Percentiles rank a stretch among this genome's conserved stretches.
Conservation (phyloP, 75 land plant species). For the Gnetum montanum region DNA sequence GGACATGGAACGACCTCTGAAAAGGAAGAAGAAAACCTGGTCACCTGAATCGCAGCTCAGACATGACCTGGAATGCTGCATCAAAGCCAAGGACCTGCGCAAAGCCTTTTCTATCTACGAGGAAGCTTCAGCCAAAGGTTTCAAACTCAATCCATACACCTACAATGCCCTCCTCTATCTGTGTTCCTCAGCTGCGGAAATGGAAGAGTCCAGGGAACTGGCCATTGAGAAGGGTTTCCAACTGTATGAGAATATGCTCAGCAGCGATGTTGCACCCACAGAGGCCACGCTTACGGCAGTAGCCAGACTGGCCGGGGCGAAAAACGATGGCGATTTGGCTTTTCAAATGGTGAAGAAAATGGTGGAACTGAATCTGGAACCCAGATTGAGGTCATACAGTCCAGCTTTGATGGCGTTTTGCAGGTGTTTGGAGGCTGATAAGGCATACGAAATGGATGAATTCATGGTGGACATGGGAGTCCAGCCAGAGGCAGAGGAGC, state of each 20-base stretch:
- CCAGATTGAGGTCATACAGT: slow-evolving; percentile 53
- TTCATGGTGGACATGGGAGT: slow-evolving; percentile 42
- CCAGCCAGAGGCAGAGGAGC: slow-evolving; percentile 46
- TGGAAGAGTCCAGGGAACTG: slow-evolving; percentile 1
- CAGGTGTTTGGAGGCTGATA: slow-evolving; percentile 23
- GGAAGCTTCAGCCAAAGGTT: slow-evolving; percentile 33
- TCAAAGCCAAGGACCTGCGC: slow-evolving; percentile 66
- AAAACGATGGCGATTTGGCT: slow-evolving; percentile 49
- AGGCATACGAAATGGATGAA: slow-evolving; percentile 61
- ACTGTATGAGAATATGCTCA: slow-evolving; percentile 41
- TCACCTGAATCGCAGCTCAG: slow-evolving; percentile 10
- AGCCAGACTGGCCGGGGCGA: slow-evolving; percentile 53
- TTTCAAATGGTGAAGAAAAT: slow-evolving; percentile 54
- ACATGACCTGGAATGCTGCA: slow-evolving; percentile 60
- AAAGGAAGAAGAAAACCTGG: slow-evolving; percentile 7
- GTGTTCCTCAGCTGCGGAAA: slow-evolving; percentile 86
- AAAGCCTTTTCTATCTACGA: slow-evolving; percentile 69
- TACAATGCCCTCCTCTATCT: slow-evolving; percentile 80
- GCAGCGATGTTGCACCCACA: slow-evolving; percentile 19
- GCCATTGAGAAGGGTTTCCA: slow-evolving; percentile 33
- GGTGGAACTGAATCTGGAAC: slow-evolving; percentile 21
- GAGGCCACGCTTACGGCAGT: slow-evolving; percentile 61
- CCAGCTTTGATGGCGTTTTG: slow-evolving; percentile 56
- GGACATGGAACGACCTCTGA: too few relatives aligned
- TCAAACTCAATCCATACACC: slow-evolving; percentile 52